Percentiles rank a stretch among this genome's conserved stretches.
Conservation (phyloP, 768 basidiomycete genomes). For the Hericium coralloides region DNA sequence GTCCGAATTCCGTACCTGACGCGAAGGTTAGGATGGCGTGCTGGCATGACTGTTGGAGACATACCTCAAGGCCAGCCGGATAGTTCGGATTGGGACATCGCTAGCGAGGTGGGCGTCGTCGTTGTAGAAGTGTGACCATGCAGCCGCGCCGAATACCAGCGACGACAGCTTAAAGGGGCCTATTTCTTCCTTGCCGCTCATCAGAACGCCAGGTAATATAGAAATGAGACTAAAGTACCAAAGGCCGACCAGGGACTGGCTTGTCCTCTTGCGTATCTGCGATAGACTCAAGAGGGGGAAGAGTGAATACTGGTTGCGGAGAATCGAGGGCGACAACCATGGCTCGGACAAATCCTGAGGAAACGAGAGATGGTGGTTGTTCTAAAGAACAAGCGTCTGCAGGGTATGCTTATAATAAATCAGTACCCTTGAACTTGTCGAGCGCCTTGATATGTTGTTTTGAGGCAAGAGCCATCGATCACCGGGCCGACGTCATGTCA, state of each 20-base stretch:
- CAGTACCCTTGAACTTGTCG: too few relatives aligned
- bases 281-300: conserved; percentile 32
- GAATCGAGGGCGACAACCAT: conserved; percentile 37
- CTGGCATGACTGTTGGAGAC: conserved; percentile 7
- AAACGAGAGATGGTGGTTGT: neutral
- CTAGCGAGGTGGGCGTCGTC: conserved; percentile 46
- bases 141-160: conserved; percentile 64
- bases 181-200: conserved; percentile 21
- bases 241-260: conserved; percentile 22
- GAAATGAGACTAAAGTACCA: conserved; percentile 21
- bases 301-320: conserved; percentile 28
- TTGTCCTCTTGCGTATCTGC: conserved; percentile 34
- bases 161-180: conserved; percentile 31
- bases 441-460: too few relatives aligned
- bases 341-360: neutral
- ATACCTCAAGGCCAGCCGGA: conserved; percentile 71
- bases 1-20: conserved; percentile 70
- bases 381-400: too few relatives aligned
- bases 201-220: neutral
- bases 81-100: conserved; percentile 49
- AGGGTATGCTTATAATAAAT: too few relatives aligned
- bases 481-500: neutral
- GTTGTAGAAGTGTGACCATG: conserved; percentile 65
- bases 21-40: neutral
- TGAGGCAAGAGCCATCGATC: neutral